Evolutionary conservation across 176 grass and related monocot genomes (phyloP).

Genomic region (Hordeum marinum): DNA sequence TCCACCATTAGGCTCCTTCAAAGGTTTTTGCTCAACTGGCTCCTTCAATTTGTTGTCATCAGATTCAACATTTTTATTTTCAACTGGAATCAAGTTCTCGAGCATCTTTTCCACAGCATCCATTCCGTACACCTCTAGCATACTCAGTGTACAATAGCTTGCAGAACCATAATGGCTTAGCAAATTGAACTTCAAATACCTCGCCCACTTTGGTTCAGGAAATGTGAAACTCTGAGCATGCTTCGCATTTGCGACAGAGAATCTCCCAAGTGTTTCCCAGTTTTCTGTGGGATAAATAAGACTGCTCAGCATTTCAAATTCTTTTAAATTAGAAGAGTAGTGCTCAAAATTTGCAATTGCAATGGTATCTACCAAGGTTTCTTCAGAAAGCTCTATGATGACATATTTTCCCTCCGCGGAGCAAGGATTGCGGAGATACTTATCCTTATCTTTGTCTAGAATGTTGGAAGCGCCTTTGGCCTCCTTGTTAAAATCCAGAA

Average conservation of each 20-base stretch:
- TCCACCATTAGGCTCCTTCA: conserved; percentile 37
- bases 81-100: conserved; percentile 87
- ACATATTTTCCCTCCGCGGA: conserved; percentile 89
- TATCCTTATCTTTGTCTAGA: conserved; percentile 94
- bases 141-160: conserved; percentile 90
- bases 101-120: conserved; percentile 99
- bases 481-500: conserved; percentile 89
- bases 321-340: conserved; percentile 83
- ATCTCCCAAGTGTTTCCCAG: conserved; percentile 79
- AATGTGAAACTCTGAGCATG: conserved; percentile 66
- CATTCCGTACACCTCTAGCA: conserved; percentile 90
- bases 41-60: conserved; percentile 53
- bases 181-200: conserved; percentile 86
- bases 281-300: conserved; percentile 74
- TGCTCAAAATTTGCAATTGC: conserved; percentile 97
- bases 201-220: conserved; percentile 77
- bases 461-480: conserved; percentile 93
- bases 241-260: conserved; percentile 73
- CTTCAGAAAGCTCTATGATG: conserved; percentile 91
- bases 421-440: conserved; percentile 95
- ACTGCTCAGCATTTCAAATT: conserved; percentile 80
- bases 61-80: conserved; percentile 56
- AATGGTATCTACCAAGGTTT: conserved; percentile 85
- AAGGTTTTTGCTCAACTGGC: conserved; percentile 33
- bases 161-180: conserved; percentile 91